Base-by-base conservation (phyloP, 2,329 filamentous ascomycete genomes). In the Sordariomycetes sp. region DNA sequence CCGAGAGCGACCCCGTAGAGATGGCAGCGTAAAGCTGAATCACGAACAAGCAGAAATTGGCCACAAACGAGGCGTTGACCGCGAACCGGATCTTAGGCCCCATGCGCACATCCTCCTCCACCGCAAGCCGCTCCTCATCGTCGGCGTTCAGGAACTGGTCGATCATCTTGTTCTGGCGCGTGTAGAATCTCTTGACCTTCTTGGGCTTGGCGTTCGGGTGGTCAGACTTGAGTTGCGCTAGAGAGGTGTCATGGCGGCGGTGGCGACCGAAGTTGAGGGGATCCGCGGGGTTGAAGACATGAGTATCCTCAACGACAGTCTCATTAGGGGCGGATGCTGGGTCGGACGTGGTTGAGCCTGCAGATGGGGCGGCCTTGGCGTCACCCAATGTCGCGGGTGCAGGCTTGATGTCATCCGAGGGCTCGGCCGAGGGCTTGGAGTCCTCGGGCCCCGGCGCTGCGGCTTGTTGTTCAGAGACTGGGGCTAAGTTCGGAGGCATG, bases 1-100 rank as follows among this genome's bases (percentile, higher is more conserved):
- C 56, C 37, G 82, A 81, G 60, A 86, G 72, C 18, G 82, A 86
- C 12, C 79, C 79, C 1, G 80, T 83, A 37, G 78, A 78, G 57
- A 82, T 70, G 56, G 80, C 80, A 50, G 80, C 80, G 65, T 83
- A 83, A 57, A 82, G 67, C 70, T 83, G 80, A 60, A 83, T 82
- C 65, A 80, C 62, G 63, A 82, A 82, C 32, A 83, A 70, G 60
- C 71, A 80, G 56, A 79, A 75, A 66, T 81, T 79, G 61, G 77
- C 75, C 4, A 66, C 68, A 61, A 80, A 81, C 50, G 75, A 78
- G 12, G 74, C 72, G 55, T 78, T 76, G 63, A 82, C 75, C 43
- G 79, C 79, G 63, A 82, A 77, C 61, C 76, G 75, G 64, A 81
- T 76, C 59, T 74, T 78, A 4, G 75, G 75, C 7, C 71, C 75